Evolutionary conservation across 2,329 filamentous ascomycete species (phyloP).

Genomic region (Penicillium corylophilum): DNA sequence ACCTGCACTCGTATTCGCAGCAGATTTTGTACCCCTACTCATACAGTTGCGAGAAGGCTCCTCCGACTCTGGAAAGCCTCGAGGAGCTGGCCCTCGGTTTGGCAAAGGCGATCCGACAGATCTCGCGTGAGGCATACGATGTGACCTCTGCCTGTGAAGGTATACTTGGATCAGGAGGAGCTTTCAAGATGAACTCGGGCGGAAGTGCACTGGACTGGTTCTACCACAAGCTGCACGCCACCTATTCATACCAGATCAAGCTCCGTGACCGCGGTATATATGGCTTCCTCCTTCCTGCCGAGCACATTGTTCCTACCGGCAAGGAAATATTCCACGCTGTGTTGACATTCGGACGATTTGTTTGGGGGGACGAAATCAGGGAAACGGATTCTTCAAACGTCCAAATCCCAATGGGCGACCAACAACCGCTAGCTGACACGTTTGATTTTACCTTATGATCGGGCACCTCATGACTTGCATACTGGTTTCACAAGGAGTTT

Average conservation of each 20-base stretch:
- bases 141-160: constrained; percentile 86
- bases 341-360: constrained; percentile 77
- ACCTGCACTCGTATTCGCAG: constrained; percentile 93
- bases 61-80: constrained; percentile 86
- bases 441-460: background rate
- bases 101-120: constrained; percentile 82
- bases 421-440: constrained; percentile 10
- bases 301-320: constrained; percentile 85
- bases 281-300: constrained; percentile 83
- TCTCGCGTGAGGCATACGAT: constrained; percentile 71
- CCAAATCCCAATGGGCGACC: background rate
- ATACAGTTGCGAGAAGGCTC: constrained; percentile 73
- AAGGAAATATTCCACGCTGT: constrained; percentile 83
- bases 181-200: constrained; percentile 67
- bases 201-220: constrained; percentile 94
- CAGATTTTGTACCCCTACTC: constrained; percentile 91
- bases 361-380: constrained; percentile 17
- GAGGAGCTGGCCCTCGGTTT: constrained; percentile 86
- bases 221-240: constrained; percentile 79
- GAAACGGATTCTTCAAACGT: background rate
- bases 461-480: background rate
- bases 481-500: constrained; percentile 2
- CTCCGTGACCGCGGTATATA: constrained; percentile 90
- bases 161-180: constrained; percentile 51
- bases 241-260: constrained; percentile 90